Evolutionary conservation across 495 filamentous ascomycete genomes (phyloP).

Genomic region (Penicillium odoratum): DNA sequence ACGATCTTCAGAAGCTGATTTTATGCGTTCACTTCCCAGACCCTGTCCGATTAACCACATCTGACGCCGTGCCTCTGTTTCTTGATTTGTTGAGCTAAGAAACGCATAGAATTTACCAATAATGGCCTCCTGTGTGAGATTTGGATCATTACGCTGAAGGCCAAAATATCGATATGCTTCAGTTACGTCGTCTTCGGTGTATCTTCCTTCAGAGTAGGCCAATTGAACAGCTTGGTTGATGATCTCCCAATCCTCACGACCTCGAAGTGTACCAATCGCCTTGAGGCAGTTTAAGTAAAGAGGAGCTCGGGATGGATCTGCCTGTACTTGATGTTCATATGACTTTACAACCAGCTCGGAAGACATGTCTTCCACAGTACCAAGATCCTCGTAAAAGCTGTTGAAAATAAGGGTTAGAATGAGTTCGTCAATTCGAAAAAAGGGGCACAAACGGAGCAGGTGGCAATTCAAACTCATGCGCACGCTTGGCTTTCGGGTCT

Average conservation of each 20-base stretch:
- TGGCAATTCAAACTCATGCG: conserved; percentile 38
- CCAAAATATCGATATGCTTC: conserved; percentile 59
- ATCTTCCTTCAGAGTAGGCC: conserved; percentile 44
- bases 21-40: conserved; percentile 52
- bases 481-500: conserved; percentile 34
- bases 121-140: conserved; percentile 55
- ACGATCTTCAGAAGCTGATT: conserved; percentile 57
- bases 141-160: conserved; percentile 35
- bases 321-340: conserved; percentile 39
- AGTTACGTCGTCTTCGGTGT: conserved; percentile 51
- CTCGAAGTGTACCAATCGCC: conserved; percentile 33
- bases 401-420: background rate
- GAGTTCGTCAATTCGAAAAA: background rate
- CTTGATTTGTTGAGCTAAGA: conserved; percentile 46
- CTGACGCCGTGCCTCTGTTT: conserved; percentile 50
- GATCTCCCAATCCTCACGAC: conserved; percentile 33
- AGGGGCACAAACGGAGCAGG: conserved; percentile 35
- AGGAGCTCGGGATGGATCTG: conserved; percentile 32
- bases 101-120: conserved; percentile 58
- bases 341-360: conserved; percentile 37
- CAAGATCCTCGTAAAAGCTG: conserved; percentile 47
- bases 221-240: conserved; percentile 39
- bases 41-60: conserved; percentile 57
- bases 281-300: conserved; percentile 40
- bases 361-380: conserved; percentile 45